Conservation (phyloP, 176 grass and related monocot genomes). For the Neostapfia colusana region DNA sequence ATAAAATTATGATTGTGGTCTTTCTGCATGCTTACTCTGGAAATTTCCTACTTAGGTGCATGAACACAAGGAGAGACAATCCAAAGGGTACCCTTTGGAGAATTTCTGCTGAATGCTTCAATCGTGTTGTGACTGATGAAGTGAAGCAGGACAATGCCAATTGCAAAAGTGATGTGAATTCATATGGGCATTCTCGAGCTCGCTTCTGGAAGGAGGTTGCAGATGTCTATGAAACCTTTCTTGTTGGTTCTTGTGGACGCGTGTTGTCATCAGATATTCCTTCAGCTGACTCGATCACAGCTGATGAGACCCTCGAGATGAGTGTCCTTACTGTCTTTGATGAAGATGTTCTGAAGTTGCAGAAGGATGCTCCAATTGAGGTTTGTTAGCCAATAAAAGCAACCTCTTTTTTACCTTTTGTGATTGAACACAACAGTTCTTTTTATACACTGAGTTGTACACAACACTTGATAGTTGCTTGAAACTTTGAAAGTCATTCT, state of each 20-base stretch:
- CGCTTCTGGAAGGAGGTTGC: conserved; percentile 92
- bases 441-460: too few relatives aligned
- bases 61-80: conserved; percentile 99
- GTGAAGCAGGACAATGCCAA: conserved; percentile 49
- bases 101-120: conserved; percentile 92
- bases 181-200: conserved; percentile 71
- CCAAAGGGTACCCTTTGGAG: conserved; percentile 92
- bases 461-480: not conserved
- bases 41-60: conserved; percentile 67
- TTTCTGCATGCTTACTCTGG: conserved; percentile 36
- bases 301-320: conserved; percentile 93
- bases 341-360: conserved; percentile 73
- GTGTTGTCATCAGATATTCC: conserved; percentile 80
- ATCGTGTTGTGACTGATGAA: conserved; percentile 65
- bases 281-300: conserved; percentile 59
- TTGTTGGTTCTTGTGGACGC: conserved; percentile 94
- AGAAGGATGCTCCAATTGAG: conserved; percentile 84
- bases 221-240: conserved; percentile 97
- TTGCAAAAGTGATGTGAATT: conserved; percentile 53
- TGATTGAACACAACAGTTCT: not conserved
- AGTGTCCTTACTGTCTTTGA: conserved; percentile 77
- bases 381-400: conserved; percentile 41
- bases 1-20: conserved; percentile 1
- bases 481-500: not conserved
- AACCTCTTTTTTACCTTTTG: conserved; percentile 23